A percentile compares a stretch with the other conserved stretches of the same genome.
phyloP scores from a whole-genome alignment of 257 asterid species.

The Euphrasia confusa region DNA sequence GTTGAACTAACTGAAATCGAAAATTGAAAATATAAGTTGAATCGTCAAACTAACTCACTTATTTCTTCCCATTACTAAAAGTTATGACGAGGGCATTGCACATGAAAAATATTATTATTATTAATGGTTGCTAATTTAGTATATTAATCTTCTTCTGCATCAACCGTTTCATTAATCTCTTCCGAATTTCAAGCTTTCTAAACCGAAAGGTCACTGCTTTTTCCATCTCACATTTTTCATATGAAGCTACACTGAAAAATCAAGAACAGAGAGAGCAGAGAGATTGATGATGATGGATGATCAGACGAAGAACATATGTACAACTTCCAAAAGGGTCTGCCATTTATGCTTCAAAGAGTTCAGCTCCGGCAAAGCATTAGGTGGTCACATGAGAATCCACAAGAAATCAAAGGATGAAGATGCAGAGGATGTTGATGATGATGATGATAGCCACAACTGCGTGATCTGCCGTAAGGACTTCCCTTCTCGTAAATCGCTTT shows the following conservation, averaged over 20 bases:
- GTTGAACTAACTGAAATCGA: no score
- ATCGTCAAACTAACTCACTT: no score
- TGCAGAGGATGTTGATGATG: background rate
- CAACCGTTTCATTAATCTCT: background rate
- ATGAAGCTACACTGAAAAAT: no score
- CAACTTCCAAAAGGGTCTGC: conserved; percentile 34
- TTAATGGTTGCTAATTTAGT: no score
- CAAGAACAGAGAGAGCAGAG: no score
- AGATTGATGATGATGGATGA: no score
- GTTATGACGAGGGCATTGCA: no score
- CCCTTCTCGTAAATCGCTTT: conserved; percentile 41
- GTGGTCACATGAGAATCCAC: conserved; percentile 84
- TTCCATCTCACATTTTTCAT: background rate
- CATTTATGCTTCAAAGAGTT: conserved; percentile 43
- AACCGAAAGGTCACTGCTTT: background rate
- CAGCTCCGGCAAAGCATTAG: conserved; percentile 66
- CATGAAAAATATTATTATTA: no score
- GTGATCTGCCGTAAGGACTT: conserved; percentile 36
- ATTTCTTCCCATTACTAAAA: no score
- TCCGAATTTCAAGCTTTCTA: background rate
- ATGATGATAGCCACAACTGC: conserved; percentile 18
- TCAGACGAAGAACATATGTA: background rate
- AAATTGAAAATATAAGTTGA: no score
- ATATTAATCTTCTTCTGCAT: background rate
- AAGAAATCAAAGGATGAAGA: background rate